Evolutionary conservation across 169 alveolate genomes (phyloP), one percentile per base, ranked within the genome.

Genomic region (Eimeria falciformis): DNA sequence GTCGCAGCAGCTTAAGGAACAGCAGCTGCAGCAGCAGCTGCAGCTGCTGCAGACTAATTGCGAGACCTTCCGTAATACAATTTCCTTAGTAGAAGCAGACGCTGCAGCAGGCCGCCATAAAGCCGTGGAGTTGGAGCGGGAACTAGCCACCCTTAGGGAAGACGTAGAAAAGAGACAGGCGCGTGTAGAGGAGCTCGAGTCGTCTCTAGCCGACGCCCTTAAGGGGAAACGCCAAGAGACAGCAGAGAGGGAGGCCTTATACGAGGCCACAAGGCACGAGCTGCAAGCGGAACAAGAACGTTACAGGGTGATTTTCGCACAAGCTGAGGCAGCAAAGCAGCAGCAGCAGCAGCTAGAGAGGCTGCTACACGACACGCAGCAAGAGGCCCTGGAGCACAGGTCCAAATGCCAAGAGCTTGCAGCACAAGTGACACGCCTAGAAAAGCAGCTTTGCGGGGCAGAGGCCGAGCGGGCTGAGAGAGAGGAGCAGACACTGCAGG

Each of bases 311-410:
- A 7, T 50, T 11, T 50, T 50, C 7, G 62, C 7, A 14, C n/a
- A 50, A 14, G 14, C 62, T 14, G 62, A 50, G 62, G 14, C 7
- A 7, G 62, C 62, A 50, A 50, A 50, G 14, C 62, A 50, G 62
- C 62, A 50, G 14, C 62, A 50, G 62, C 7, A 50, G 14, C 62
- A 50, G 62, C 62, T 11, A 14, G 62, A 14, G 62, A 14, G 14
- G n/a, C 14, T 50, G 62, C 73, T 62, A 18, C 73, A n/a, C 17
- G 73, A 62, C 73, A 62, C 73, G 62, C 62, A n/a, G n/a, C n/a
- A n/a, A n/a, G n/a, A n/a, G n/a, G n/a, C n/a, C n/a, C n/a, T n/a
- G n/a, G n/a, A n/a, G n/a, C n/a, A 50, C 1, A 21, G 18, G 62
- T 12, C 62, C 62, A 50, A 12, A 50, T 50, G 62, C 62, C 11